Conservation (phyloP, 106 monocot species). For the Narthecium ossifragum region DNA sequence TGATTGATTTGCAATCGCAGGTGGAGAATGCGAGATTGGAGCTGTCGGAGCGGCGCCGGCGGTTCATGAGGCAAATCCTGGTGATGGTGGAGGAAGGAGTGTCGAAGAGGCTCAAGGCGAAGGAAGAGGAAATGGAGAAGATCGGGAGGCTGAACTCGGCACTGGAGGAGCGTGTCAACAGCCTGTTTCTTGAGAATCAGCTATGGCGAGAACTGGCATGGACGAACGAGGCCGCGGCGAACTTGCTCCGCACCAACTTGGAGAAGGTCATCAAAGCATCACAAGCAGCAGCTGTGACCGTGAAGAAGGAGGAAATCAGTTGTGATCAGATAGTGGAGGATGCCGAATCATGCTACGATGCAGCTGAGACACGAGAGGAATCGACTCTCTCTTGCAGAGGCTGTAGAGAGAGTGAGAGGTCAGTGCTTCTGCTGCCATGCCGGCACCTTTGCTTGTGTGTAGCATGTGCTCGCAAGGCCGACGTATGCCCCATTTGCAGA, state of each 20-base stretch:
- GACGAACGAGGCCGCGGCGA: constrained; percentile 43
- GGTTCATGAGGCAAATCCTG: constrained; percentile 16
- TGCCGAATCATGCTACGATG: constrained; percentile 18
- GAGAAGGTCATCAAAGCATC: constrained; percentile 33
- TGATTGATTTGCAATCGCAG: not conserved
- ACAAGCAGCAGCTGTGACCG: not conserved
- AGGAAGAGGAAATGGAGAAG: constrained; percentile 55
- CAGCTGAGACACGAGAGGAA: not conserved
- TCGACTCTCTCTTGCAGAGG: too few relatives aligned
- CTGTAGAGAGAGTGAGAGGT: not conserved
- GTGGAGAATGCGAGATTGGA: constrained; percentile 25
- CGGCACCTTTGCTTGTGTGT: constrained; percentile 16
- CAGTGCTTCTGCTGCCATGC: constrained; percentile 19
- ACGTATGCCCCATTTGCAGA: constrained; percentile 9
- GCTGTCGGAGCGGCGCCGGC: constrained; percentile 22
- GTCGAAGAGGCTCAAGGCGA: constrained; percentile 27
- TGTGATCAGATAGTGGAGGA: not conserved
- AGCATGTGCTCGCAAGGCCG: constrained; percentile 4
- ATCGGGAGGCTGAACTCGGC: constrained; percentile 35
- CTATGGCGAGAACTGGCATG: constrained; percentile 58
- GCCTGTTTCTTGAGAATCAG: constrained; percentile 38
- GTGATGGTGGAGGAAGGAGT: constrained; percentile 21
- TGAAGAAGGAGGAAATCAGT: not conserved
- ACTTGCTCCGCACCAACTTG: constrained; percentile 39
- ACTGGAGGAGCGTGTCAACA: constrained; percentile 38